Base-by-base conservation (phyloP, 768 basidiomycete genomes). In the Gloeopeniophorella convolvens region DNA sequence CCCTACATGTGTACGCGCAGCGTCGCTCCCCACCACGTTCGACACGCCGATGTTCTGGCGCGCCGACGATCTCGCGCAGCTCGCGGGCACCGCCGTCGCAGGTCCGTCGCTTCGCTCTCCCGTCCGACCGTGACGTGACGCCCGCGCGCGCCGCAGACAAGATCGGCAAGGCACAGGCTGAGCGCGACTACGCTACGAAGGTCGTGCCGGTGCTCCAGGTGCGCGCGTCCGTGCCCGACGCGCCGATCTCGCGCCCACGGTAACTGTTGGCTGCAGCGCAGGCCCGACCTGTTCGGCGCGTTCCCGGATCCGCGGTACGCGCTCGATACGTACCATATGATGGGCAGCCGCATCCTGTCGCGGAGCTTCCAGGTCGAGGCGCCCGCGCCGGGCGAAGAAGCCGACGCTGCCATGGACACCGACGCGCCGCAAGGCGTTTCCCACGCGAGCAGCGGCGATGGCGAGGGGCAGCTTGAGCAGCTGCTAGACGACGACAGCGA, bases 41-140 rank as follows among this genome's bases (percentile, higher is more conserved):
- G 76, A 85, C 57, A 94, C 93, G 0, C 90, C 92, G 0, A 97
- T 99, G 89, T 94, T 97, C 62, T 98, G 96, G 96, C 69, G 63
- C 35, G 73, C 77, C 3, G 75, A 74, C 2, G 91, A 96, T 46
- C 66, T 94, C 9, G 65, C 70, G 21, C 83, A 89, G 56, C 73
- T 99, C 12, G 68, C 72, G 50, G 96, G 92, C 0, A 95, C 92
- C 36, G 77, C 82, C n/a, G 81, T 98, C 67, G 75, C 90, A 75
- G 79, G 90, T 91, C 63, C 62, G 77, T 79, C 63, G 34, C 20
- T 34, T 21, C 0, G 15, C 30, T 37, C 12, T 8, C 16, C 39
- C 18, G 9, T 11, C 5, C 1, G 21, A 10, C 9, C 24, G 15
- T 20, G 18, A 32, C 28, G 23, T 35, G 39, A 51, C 16, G 30